Evolutionary conservation across 2,329 filamentous ascomycete genomes (phyloP), one percentile per base, ranked within the genome.

Genomic region (Waltergamsia citrina): DNA sequence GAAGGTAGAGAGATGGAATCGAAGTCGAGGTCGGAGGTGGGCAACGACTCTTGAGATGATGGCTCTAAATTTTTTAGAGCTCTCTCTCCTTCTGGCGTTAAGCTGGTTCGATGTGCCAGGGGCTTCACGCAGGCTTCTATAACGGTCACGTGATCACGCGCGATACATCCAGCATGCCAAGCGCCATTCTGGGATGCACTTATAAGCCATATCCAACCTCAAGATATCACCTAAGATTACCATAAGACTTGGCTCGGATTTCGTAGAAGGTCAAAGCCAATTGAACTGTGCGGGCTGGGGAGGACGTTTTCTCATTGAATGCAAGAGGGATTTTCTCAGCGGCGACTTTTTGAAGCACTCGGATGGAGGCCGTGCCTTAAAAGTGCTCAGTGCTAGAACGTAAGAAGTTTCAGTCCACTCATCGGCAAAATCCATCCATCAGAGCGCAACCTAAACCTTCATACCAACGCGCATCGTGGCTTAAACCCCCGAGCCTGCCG

Each of bases 31-130:
- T 11, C 9, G 29, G 29, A 16, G 21, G 10, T 11, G 17, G 25
- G 14, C 16, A 27, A 10, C 8, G 27, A 30, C 6, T 10, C 19
- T n/a, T 16, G 26, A n/a, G 27, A 22, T 30, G 27, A 35, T 35
- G 26, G 17, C 26, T 29, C 33, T 25, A 35, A 39, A 39, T 33
- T 39, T 39, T 39, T 39, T 30, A 28, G 37, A 39, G 37, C 29
- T 36, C n/a, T n/a, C n/a, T 27, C 32, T 38, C 27, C n/a, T 24
- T 14, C 23, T 35, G 34, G 34, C 34, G 34, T 15, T 24, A 15
- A 11, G 15, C 10, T 29, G 27, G n/a, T n/a, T 15, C 20, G 12
- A 23, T 16, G 15, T 14, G 26, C 26, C 5, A 30, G 33, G 33
- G 12, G 23, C 14, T 28, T 17, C 33, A 34, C 23, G 18, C 23